Conservation (phyloP, 2,329 filamentous ascomycete genomes). For the Daldinia sp. region DNA sequence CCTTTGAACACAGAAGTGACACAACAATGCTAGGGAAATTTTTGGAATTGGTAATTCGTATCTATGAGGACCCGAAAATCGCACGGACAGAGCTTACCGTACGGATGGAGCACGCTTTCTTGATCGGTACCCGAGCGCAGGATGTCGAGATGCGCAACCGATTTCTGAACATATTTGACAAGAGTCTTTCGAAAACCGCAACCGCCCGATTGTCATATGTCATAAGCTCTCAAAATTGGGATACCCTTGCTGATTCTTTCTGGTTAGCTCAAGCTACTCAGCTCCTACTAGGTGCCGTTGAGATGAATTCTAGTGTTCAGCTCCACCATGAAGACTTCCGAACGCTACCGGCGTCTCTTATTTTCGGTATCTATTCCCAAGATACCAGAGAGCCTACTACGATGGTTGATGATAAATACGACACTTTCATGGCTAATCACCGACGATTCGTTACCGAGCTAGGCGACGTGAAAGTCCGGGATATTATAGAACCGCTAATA, state of each 20-base stretch:
- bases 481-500: slow-evolving; percentile 86
- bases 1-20: slow-evolving; percentile 87
- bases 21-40: slow-evolving; percentile 90
- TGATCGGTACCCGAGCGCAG: slow-evolving; percentile 90
- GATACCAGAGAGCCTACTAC: slow-evolving; percentile 70
- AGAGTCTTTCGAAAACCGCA: slow-evolving; percentile 90
- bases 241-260: slow-evolving; percentile 91
- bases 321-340: slow-evolving; percentile 87
- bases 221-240: slow-evolving; percentile 93
- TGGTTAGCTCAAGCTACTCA: slow-evolving; percentile 97
- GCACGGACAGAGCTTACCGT: slow-evolving; percentile 95
- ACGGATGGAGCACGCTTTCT: slow-evolving; percentile 95
- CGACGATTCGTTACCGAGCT: slow-evolving; percentile 85
- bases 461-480: slow-evolving; percentile 84
- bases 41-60: slow-evolving; percentile 92
- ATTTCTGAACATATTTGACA: slow-evolving; percentile 96
- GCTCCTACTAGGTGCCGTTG: slow-evolving; percentile 87
- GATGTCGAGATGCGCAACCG: slow-evolving; percentile 97
- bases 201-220: slow-evolving; percentile 90
- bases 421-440: slow-evolving; percentile 79
- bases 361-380: slow-evolving; percentile 77
- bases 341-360: slow-evolving; percentile 74
- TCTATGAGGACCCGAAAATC: slow-evolving; percentile 98
- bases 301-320: slow-evolving; percentile 80
- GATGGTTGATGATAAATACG: slow-evolving; percentile 84